Base-by-base conservation (phyloP, 257 asterid species). In the Nicotiana tomentosiformis region DNA sequence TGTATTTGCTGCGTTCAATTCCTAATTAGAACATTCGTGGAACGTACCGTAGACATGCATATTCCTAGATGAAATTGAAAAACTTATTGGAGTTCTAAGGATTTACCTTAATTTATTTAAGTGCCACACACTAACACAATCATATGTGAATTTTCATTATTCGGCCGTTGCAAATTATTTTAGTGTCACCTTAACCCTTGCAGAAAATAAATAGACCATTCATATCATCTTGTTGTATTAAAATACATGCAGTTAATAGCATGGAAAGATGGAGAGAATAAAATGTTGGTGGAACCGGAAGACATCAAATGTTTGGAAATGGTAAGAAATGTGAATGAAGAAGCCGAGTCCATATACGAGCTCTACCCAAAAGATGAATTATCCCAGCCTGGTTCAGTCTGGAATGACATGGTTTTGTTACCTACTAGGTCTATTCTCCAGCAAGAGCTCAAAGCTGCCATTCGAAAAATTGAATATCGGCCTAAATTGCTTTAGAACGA, bases 251-350 rank as follows among this genome's bases (percentile, higher is more conserved):
- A 96, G 99, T 82, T 96, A 89, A 96, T 94, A 80, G 98, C 97
- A 67, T 94, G 99, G 99, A 96, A 94, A 87, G 98, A 91, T 81
- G 96, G 95, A 82, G 91, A 85, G 26, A 87, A 91, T 92, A 94
- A 89, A 0, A 77, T 96, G 51, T 80, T 94, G 33, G 91, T 96
- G 8, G 97, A 94, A 61, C 92, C 88, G 0, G 92, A 90, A 3
- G 95, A 91, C 9, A 90, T 94, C 87, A 88, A 88, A n/a, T 91
- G 93, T 55, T 85, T 96, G 84, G 86, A 83, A 15, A 74, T 87
- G 12, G 97, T 93, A 5, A 82, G 89, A 84, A 87, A 74, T 11
- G 51, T 96, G 94, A 93, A 94, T n/a, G 94, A 93, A 0, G 97
- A 93, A 65, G 98, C 99, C 37, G 98, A 92, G 62, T 91, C 94